Evolutionary conservation across 1,139 yeast species (phyloP), one percentile per base, ranked within the genome.

Genomic region (Hemisphaericaspora xylofermentans): DNA sequence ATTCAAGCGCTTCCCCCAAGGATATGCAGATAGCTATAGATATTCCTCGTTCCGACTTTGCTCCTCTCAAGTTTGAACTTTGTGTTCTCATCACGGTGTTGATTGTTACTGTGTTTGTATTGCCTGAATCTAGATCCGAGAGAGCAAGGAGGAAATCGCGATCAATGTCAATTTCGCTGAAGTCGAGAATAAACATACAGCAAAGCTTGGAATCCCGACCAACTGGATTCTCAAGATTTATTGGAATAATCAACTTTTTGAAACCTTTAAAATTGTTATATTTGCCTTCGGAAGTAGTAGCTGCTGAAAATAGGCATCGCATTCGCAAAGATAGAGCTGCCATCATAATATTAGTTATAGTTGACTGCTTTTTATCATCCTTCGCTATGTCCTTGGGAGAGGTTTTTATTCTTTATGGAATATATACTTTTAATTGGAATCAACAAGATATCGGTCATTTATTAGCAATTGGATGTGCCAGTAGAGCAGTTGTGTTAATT

Each of bases 41-140:
- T 26, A 46, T 59, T 21, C 28, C 47, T 4, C 39, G 33, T 10
- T 35, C 38, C 15, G 74, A 69, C 33, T 60, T 56, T 40, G 41
- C 53, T 3, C 70, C 74, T 1, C 52, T 66, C 36, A 56, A 58
- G 30, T 53, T 66, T 35, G 73, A 70, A 44, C 42, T 68, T 16
- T 32, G 43, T 2, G 33, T 50, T 6, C 40, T 64, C 7, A 53
- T 58, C n/a, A 28, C 71, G 0, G 50, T 59, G 5, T 40, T 61
- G 4, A 3, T 72, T 1, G 53, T 75, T 35, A 51, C 70, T 1
- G 14, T 65, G 1, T 52, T 74, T 27, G 56, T 75, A 4, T 52
- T 83, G 12, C 82, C 83, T 0, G 91, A 84, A 54, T 80, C 88
- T 3, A 66, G 84, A 44, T 66, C 78, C n/a, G 52, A 54, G 32